These are phyloP conservation scores for Colletotrichum lini DNA, from an alignment of 2,329 filamentous ascomycete species.

Conservation along the genomic window DNA sequence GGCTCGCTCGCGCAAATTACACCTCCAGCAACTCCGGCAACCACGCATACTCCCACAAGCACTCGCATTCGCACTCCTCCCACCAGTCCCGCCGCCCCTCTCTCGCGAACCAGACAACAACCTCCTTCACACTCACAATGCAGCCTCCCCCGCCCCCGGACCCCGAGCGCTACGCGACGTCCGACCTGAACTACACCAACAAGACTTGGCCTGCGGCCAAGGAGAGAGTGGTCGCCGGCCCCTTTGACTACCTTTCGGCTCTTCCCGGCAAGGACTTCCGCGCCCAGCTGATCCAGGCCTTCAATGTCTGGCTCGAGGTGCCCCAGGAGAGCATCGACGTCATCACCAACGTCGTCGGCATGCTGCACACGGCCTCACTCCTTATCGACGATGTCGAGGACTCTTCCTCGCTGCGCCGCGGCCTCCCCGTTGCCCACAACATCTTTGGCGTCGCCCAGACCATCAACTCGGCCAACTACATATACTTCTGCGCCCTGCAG, in stretches of 20 bases:
- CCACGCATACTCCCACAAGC: conserved; percentile 18
- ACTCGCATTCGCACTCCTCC: conserved; percentile 27
- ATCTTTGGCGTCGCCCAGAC: conserved; percentile 91
- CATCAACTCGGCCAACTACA: conserved; percentile 92
- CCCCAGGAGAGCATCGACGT: conserved; percentile 77
- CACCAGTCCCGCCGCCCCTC: conserved; percentile 32
- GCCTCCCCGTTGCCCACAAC: conserved; percentile 84
- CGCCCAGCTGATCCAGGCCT: conserved; percentile 82
- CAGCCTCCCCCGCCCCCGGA: conserved; percentile 59
- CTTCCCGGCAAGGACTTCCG: conserved; percentile 91
- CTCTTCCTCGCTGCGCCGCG: conserved; percentile 80
- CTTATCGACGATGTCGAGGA: conserved; percentile 93
- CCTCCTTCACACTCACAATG: conserved; percentile 55
- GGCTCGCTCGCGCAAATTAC: conserved; percentile 57
- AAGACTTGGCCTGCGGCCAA: conserved; percentile 80
- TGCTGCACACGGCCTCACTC: conserved; percentile 88
- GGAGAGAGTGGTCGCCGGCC: conserved; percentile 82
- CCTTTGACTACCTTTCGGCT: conserved; percentile 84
- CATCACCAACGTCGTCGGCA: conserved; percentile 85
- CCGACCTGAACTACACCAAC: conserved; percentile 68
- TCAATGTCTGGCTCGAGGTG: conserved; percentile 85
- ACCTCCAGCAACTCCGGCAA: conserved; percentile 56
- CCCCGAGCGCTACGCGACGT: conserved; percentile 66
- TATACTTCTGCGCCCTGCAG: conserved; percentile 85
- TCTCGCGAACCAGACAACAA: conserved; percentile 45